These are phyloP conservation scores for Fraxinus nigra DNA, from an alignment of 305 asterid species.

Conservation along the genomic window DNA sequence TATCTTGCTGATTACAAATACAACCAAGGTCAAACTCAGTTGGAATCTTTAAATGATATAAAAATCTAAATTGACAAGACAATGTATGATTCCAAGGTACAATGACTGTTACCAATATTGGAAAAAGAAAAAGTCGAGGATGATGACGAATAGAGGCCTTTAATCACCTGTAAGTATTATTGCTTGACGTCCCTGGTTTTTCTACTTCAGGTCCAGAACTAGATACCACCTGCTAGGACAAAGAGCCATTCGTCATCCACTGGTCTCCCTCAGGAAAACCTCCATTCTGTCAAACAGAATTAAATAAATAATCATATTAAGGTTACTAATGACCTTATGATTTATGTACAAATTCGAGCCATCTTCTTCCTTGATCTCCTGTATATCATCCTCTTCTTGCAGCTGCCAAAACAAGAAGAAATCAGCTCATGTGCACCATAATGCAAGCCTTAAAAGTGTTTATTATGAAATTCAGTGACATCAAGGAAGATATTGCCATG, in stretches of 20 bases:
- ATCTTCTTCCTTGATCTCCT: constrained; percentile 69
- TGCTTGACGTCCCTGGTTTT: constrained; percentile 6
- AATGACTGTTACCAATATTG: neutral
- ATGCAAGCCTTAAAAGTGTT: constrained; percentile 12
- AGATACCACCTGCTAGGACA: neutral
- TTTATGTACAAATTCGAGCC: constrained; percentile 32
- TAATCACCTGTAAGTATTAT: constrained; percentile 1
- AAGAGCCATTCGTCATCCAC: neutral
- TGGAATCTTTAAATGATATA: neutral
- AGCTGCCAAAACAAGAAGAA: constrained; percentile 49
- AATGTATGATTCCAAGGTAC: neutral
- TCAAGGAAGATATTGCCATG: neutral
- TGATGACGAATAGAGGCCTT: neutral
- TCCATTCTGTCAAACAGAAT: neutral
- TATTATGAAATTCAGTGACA: neutral
- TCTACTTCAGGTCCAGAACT: constrained; percentile 3
- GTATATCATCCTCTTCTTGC: constrained; percentile 74
- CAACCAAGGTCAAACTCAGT: neutral
- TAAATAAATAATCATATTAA: neutral
- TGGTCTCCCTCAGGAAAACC: constrained; percentile 3
- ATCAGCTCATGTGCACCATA: constrained; percentile 26
- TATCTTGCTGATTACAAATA: neutral
- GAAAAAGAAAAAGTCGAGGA: neutral
- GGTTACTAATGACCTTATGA: constrained; percentile 44
- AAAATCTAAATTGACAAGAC: neutral